Evolutionary conservation across 2,329 filamentous ascomycete species (phyloP).

Genomic region (Cladosporium sp.): DNA sequence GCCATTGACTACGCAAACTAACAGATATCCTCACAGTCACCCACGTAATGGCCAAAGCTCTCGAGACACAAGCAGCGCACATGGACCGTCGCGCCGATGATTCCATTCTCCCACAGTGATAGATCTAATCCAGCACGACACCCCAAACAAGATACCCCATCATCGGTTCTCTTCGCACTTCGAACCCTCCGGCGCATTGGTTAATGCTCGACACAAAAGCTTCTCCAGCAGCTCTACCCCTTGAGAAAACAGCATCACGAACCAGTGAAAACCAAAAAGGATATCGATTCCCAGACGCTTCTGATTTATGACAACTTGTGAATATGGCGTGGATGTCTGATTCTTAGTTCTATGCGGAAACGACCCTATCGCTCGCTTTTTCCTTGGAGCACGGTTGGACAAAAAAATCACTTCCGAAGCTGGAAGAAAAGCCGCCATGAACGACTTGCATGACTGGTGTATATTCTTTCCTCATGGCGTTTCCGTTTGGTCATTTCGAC

Average conservation of each 20-base stretch:
- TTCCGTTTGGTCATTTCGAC: background rate
- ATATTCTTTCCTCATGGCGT: background rate
- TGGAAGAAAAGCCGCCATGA: background rate
- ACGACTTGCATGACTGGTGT: constrained; percentile 1
- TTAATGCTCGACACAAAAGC: too few relatives aligned
- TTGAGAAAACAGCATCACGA: background rate
- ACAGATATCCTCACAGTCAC: constrained; percentile 48
- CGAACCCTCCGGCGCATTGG: too few relatives aligned
- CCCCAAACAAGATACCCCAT: background rate
- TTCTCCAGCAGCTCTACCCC: background rate
- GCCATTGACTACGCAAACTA: too few relatives aligned
- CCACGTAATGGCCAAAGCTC: constrained; percentile 63
- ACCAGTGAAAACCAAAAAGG: background rate
- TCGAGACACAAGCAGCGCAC: constrained; percentile 60
- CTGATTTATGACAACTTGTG: background rate
- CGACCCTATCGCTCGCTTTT: background rate
- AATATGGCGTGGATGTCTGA: background rate
- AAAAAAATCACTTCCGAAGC: too few relatives aligned
- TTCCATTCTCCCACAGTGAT: constrained; percentile 27
- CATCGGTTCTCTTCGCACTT: too few relatives aligned
- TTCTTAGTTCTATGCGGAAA: background rate
- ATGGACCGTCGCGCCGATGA: constrained; percentile 58
- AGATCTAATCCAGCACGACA: background rate
- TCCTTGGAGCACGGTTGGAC: too few relatives aligned
- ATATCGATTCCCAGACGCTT: background rate